A percentile compares a stretch with the other conserved stretches of the same genome.
Evolutionary conservation across 129 eudicot genomes (phyloP).

Genomic region (Apium graveolens): DNA sequence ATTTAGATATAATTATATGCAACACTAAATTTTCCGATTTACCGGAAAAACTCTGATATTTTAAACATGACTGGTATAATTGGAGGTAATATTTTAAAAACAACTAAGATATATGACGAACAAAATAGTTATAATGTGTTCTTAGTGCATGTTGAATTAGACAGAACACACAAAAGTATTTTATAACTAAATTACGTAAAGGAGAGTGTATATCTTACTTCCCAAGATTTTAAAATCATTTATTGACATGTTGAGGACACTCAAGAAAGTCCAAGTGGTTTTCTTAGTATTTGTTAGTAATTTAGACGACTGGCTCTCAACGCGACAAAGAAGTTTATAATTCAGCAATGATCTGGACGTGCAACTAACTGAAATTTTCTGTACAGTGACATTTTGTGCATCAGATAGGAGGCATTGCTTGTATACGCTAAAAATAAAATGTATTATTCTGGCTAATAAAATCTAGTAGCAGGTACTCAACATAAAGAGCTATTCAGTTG

Average conservation of each 20-base stretch:
- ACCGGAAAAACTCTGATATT: not conserved
- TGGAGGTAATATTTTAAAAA: not conserved
- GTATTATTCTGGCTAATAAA: not conserved
- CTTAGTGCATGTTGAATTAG: not conserved
- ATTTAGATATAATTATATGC: not conserved
- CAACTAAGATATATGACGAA: not conserved
- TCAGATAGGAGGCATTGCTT: not conserved
- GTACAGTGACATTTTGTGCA: not conserved
- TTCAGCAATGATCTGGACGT: not conserved
- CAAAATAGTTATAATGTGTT: not conserved
- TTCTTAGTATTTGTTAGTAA: not conserved
- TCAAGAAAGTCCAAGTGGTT: not conserved
- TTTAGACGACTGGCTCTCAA: not conserved
- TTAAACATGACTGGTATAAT: not conserved
- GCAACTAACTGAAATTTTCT: not conserved
- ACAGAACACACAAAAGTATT: not conserved
- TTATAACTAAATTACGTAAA: not conserved
- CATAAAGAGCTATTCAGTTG: not conserved
- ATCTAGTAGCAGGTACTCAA: not conserved
- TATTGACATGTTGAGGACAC: not conserved
- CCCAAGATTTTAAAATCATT: not conserved
- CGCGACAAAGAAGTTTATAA: not conserved
- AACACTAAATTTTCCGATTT: not conserved
- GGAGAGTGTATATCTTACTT: not conserved
- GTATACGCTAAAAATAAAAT: not conserved